Conservation (phyloP, 2,329 filamentous ascomycete species). For the Leptoxyphium fumago region DNA sequence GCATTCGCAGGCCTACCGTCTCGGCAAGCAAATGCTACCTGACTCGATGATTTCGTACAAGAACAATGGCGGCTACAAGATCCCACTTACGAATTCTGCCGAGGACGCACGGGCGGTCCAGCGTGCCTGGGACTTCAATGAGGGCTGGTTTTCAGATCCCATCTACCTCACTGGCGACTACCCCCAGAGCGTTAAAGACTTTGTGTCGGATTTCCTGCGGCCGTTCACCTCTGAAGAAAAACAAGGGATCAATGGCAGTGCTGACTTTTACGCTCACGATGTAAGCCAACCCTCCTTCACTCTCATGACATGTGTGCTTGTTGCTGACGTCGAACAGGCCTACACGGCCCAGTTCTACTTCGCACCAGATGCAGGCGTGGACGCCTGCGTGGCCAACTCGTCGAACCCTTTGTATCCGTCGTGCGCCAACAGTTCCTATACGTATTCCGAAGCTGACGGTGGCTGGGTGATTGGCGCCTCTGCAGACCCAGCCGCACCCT, state of each 20-base stretch:
- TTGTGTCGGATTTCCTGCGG: constrained; percentile 19
- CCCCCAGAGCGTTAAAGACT: constrained; percentile 23
- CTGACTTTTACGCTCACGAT: constrained; percentile 24
- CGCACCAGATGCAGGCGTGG: constrained; percentile 20
- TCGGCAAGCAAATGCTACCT: constrained; percentile 27
- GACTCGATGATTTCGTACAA: constrained; percentile 19
- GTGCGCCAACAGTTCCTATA: constrained; percentile 21
- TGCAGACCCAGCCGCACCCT: constrained; percentile 17
- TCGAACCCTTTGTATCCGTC: constrained; percentile 20
- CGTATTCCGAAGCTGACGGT: constrained; percentile 13
- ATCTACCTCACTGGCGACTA: constrained; percentile 32
- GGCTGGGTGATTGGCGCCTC: constrained; percentile 20
- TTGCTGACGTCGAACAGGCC: constrained; percentile 3
- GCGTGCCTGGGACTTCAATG: constrained; percentile 23
- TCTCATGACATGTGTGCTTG: too few relatives aligned
- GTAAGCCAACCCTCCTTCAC: not conserved
- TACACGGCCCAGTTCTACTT: constrained; percentile 23
- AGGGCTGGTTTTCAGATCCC: constrained; percentile 30
- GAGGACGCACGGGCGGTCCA: constrained; percentile 21
- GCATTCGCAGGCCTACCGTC: constrained; percentile 24
- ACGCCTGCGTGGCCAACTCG: constrained; percentile 22
- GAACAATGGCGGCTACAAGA: constrained; percentile 23
- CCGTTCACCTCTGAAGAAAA: constrained; percentile 21
- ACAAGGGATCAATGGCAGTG: constrained; percentile 16
- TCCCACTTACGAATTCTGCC: constrained; percentile 21